A percentile compares a stretch with the other conserved stretches of the same genome.
Conservation (phyloP, 176 grass and related monocot genomes). For the Pharus latifolius region DNA sequence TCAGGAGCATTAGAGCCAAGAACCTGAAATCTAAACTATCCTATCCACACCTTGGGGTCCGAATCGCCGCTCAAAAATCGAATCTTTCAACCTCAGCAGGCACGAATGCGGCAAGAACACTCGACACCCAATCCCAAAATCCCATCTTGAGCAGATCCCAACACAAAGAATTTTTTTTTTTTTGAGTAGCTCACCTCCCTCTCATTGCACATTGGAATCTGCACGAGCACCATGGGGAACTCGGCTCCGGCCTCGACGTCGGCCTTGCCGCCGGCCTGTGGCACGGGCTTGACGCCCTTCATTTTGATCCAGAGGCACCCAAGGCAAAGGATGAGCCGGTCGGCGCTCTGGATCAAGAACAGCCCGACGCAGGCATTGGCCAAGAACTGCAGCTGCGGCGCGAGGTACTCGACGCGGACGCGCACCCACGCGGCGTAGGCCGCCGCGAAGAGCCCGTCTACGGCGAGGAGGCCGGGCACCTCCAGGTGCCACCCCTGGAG, state of each 20-base stretch:
- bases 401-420: constrained; percentile 48
- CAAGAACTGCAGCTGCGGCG: constrained; percentile 63
- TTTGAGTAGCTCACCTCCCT: constrained; percentile 50
- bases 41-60: background rate
- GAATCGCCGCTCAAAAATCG: background rate
- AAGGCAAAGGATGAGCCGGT: constrained; percentile 69
- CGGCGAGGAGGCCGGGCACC: constrained; percentile 24
- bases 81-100: background rate
- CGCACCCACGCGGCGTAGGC: constrained; percentile 56
- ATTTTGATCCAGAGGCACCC: constrained; percentile 80
- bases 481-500: constrained; percentile 63
- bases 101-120: background rate
- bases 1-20: too few species aligned
- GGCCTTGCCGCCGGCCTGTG: constrained; percentile 15
- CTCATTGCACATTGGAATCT: constrained; percentile 98
- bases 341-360: constrained; percentile 75
- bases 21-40: background rate
- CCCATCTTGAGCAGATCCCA: background rate
- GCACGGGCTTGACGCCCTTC: constrained; percentile 55
- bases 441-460: constrained; percentile 36
- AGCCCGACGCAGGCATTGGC: constrained; percentile 69
- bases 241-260: constrained; percentile 41
- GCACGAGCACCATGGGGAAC: constrained; percentile 80
- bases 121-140: background rate
- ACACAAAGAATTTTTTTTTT: background rate